phyloP scores from a whole-genome alignment of 768 basidiomycete species.

The Hypholoma fasciculare region DNA sequence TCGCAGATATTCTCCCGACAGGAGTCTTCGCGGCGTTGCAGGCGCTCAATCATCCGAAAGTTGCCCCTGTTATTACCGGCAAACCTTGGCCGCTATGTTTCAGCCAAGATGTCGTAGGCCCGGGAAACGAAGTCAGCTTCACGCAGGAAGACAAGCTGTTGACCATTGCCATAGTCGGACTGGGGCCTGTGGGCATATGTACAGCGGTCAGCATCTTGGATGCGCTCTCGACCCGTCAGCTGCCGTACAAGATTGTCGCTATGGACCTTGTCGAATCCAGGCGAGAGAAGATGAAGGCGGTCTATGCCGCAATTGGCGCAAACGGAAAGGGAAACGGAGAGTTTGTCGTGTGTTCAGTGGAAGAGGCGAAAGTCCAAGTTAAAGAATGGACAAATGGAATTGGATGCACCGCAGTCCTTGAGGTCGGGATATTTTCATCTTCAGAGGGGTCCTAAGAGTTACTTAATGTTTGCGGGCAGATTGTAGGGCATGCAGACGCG shows the following conservation, averaged over 20 bases:
- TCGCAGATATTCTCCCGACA: slow-evolving; percentile 81
- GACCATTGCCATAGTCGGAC: slow-evolving; percentile 67
- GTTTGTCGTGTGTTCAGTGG: slow-evolving; percentile 51
- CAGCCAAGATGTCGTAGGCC: slow-evolving; percentile 19
- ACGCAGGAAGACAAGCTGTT: slow-evolving; percentile 49
- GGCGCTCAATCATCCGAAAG: slow-evolving; percentile 71
- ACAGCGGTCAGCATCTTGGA: slow-evolving; percentile 66
- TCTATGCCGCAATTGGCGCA: slow-evolving; percentile 50
- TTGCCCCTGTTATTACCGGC: slow-evolving; percentile 57
- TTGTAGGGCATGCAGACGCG: slow-evolving; percentile 69
- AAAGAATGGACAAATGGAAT: slow-evolving; percentile 52
- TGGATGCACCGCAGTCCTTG: slow-evolving; percentile 67
- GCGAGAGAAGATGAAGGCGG: slow-evolving; percentile 57
- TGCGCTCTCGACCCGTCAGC: slow-evolving; percentile 42
- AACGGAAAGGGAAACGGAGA: slow-evolving; percentile 45
- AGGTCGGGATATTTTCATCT: slow-evolving; percentile 41
- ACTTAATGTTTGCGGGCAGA: slow-evolving; percentile 36
- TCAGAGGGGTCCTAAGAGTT: not conserved
- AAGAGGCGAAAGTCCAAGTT: slow-evolving; percentile 50
- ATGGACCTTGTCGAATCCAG: slow-evolving; percentile 61
- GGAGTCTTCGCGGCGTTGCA: slow-evolving; percentile 77
- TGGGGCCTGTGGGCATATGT: slow-evolving; percentile 82
- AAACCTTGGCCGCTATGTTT: slow-evolving; percentile 58
- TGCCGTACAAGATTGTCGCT: slow-evolving; percentile 58
- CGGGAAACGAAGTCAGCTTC: slow-evolving; percentile 31